phyloP scores from a whole-genome alignment of 805 yeast species.

The Wickerhamomyces hampshirensis region DNA sequence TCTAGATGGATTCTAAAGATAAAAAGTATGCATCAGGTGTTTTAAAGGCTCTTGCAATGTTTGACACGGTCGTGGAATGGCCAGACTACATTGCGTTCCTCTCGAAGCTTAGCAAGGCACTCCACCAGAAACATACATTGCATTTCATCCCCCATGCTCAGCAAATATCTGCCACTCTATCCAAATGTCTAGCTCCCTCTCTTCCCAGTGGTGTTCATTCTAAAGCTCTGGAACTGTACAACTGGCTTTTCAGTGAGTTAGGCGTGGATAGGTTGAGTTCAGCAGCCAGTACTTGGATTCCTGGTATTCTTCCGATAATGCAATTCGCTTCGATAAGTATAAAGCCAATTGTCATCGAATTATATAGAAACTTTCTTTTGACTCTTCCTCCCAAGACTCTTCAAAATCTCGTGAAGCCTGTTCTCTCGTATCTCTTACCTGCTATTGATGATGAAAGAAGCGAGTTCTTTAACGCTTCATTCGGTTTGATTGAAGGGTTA shows the following conservation, averaged over 20 bases:
- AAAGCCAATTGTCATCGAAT: conserved; percentile 66
- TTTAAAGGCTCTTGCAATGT: conserved; percentile 66
- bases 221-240: conserved; percentile 77
- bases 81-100: conserved; percentile 94
- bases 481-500: conserved; percentile 57
- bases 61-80: conserved; percentile 91
- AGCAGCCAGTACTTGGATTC: conserved; percentile 75
- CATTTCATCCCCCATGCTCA: conserved; percentile 65
- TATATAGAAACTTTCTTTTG: conserved; percentile 54
- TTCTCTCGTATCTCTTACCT: conserved; percentile 70
- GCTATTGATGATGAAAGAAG: conserved; percentile 92
- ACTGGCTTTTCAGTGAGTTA: conserved; percentile 59
- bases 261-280: conserved; percentile 49
- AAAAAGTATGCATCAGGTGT: conserved; percentile 63
- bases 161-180: conserved; percentile 63
- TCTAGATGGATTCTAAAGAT: conserved; percentile 57
- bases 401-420: conserved; percentile 56
- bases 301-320: conserved; percentile 87
- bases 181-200: conserved; percentile 73
- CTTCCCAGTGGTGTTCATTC: conserved; percentile 96
- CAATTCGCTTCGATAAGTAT: conserved; percentile 86
- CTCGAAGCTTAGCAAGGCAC: conserved; percentile 69
- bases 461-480: conserved; percentile 64
- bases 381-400: conserved; percentile 45
- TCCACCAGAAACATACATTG: conserved; percentile 41